Conservation (phyloP, 768 basidiomycete species). For the Leccinum uliginosum region DNA sequence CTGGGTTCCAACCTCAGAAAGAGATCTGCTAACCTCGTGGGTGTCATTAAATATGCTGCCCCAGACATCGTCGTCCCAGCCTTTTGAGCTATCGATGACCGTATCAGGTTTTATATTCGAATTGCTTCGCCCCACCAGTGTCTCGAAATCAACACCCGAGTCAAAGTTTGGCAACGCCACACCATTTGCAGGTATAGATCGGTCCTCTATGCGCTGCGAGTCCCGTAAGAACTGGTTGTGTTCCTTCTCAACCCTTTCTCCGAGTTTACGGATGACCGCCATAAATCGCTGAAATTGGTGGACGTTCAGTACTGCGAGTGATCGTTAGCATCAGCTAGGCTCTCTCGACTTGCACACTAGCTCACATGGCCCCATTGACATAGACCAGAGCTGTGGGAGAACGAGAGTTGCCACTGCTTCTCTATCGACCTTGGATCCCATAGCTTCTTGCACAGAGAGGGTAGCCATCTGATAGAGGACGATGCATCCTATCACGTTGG, state of each 20-base stretch:
- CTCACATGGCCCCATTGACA: constrained; percentile 94
- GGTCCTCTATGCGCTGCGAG: constrained; percentile 85
- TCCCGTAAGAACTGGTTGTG: constrained; percentile 91
- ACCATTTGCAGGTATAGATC: constrained; percentile 48
- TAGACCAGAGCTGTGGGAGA: constrained; percentile 90
- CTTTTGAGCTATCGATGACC: constrained; percentile 33
- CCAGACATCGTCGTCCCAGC: constrained; percentile 86
- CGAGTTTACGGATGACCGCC: constrained; percentile 69
- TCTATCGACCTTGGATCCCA: constrained; percentile 92
- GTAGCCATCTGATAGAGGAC: constrained; percentile 67
- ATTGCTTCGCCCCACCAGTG: constrained; percentile 64
- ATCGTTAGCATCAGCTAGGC: not conserved
- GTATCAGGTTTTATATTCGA: constrained; percentile 45
- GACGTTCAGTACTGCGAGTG: constrained; percentile 60
- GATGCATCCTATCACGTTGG: not conserved
- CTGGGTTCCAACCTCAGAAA: not conserved
- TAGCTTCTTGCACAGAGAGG: constrained; percentile 86
- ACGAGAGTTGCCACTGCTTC: constrained; percentile 89
- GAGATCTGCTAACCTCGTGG: constrained; percentile 19
- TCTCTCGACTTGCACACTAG: constrained; percentile 8
- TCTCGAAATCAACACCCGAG: constrained; percentile 80
- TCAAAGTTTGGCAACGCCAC: constrained; percentile 32
- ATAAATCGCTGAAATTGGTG: constrained; percentile 93
- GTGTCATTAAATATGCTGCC: constrained; percentile 63
- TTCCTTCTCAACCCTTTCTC: constrained; percentile 88